Evolutionary conservation across 1,284 basidiomycete species (phyloP), one percentile per base, ranked within the genome.

Genomic region (Cryptococcus wingfieldii): DNA sequence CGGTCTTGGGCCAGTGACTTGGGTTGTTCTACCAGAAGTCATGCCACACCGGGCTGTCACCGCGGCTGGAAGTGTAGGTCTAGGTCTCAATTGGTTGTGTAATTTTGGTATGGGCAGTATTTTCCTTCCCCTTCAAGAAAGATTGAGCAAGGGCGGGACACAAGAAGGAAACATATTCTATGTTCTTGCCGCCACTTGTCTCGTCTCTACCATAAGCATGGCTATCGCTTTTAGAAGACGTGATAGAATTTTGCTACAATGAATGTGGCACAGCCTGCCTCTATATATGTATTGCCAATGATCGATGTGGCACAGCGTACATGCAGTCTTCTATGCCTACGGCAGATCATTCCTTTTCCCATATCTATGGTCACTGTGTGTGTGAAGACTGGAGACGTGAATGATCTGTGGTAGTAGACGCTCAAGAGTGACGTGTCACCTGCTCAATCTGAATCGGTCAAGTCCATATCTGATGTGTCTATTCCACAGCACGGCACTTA

Each of bases 101-200:
- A 71, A 69, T 47, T 74, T 74, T 50, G 53, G 58, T 38, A 66
- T 72, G 53, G 65, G 70, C 8, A 57, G 66, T 2, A 50, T 57
- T 3, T 75, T 73, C 58, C 54, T 71, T 13, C 72, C 72, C 0
- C 25, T 75, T 1, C 69, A 73, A 54, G 39, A 61, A 34, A 62
- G 59, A 55, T 39, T 73, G 49, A 64, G 62, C 31, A 59, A 60
- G 2, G 61, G 62, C 1, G 51, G 49, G 4, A 43, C 48, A 4
- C 59, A 64, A 7, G 67, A 69, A 34, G 72, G 72, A 6, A 73
- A 69, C 45, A 57, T 75, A 42, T 75, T 75, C 53, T 75, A 61
- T 48, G 23, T 73, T 2, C 60, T 72, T 38, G 63, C 66, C 16
- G 64, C 31, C 1, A 56, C 62, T 1, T 69, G 68, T 46, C 31